These are phyloP conservation scores for Botrytis byssoidea DNA, from an alignment of 2,329 filamentous ascomycete genomes.

Conservation along the genomic window DNA sequence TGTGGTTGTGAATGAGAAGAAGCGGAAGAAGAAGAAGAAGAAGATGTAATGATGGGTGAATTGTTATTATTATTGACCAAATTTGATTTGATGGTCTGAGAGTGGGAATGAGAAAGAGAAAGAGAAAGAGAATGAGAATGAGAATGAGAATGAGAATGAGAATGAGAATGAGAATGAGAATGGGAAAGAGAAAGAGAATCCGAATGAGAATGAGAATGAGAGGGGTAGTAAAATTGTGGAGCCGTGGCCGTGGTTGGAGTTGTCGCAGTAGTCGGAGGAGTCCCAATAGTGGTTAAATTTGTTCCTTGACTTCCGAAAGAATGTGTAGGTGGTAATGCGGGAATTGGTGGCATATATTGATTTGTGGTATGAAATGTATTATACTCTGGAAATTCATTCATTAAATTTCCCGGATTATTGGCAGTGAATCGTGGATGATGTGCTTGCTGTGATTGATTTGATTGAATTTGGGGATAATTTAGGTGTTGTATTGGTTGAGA, in stretches of 20 bases:
- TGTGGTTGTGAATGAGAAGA: not conserved
- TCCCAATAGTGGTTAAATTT: not conserved
- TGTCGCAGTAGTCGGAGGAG: not conserved
- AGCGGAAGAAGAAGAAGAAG: not conserved
- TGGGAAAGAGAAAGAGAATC: not conserved
- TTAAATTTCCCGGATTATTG: not conserved
- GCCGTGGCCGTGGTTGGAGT: not conserved
- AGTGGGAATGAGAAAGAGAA: not conserved
- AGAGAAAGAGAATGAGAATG: no score
- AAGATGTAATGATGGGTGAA: not conserved
- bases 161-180: not conserved
- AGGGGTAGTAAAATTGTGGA: slow-evolving; percentile 19
- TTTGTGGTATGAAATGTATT: slow-evolving; percentile 27
- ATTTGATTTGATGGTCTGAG: slow-evolving; percentile 25
- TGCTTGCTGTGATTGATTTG: slow-evolving; percentile 25
- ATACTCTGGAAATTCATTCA: slow-evolving; percentile 20
- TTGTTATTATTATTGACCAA: not conserved
- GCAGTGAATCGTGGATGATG: slow-evolving; percentile 28
- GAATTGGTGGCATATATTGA: slow-evolving; percentile 37
- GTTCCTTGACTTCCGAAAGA: slow-evolving; percentile 20
- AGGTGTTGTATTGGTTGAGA: slow-evolving; percentile 18
- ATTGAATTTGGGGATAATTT: slow-evolving; percentile 33
- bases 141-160: slow-evolving; percentile 4
- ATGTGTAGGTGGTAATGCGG: slow-evolving; percentile 32
- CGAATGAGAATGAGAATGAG: slow-evolving; percentile 1